These are phyloP conservation scores for Aschersonia sp. DNA, from an alignment of 2,329 filamentous ascomycete genomes.

Conservation along the genomic window DNA sequence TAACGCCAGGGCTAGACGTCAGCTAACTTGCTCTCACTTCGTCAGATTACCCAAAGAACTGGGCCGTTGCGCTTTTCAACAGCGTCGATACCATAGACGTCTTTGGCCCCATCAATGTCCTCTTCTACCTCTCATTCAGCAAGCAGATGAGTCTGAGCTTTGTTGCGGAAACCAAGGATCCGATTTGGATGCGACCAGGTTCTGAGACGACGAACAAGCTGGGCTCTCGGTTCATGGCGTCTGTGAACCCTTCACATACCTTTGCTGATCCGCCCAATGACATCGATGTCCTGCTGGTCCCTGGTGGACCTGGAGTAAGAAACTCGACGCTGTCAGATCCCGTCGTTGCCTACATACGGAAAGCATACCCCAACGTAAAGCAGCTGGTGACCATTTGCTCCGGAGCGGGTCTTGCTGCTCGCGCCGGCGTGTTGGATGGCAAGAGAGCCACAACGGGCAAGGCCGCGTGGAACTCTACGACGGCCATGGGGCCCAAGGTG, in stretches of 20 bases:
- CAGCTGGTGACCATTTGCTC: slow-evolving; percentile 54
- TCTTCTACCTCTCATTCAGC: slow-evolving; percentile 22
- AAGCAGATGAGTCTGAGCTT: slow-evolving; percentile 21
- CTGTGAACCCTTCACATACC: slow-evolving; percentile 29
- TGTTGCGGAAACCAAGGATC: slow-evolving; percentile 21
- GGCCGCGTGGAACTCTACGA: slow-evolving; percentile 31
- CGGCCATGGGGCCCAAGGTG: slow-evolving; percentile 28
- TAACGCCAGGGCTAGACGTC: neutral
- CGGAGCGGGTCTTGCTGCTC: slow-evolving; percentile 40
- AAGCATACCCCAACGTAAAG: slow-evolving; percentile 28
- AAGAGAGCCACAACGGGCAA: slow-evolving; percentile 52
- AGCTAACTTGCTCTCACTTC: neutral
- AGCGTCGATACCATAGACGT: slow-evolving; percentile 13
- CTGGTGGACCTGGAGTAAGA: slow-evolving; percentile 40
- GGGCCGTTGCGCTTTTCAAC: slow-evolving; percentile 2
- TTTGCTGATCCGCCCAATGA: slow-evolving; percentile 31
- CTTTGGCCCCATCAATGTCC: slow-evolving; percentile 27
- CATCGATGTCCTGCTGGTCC: slow-evolving; percentile 43
- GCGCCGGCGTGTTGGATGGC: slow-evolving; percentile 43
- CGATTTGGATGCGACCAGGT: slow-evolving; percentile 20
- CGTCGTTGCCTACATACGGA: slow-evolving; percentile 24
- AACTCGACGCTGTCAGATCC: slow-evolving; percentile 11
- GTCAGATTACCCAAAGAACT: slow-evolving; percentile 1
- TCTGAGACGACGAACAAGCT: slow-evolving; percentile 1
- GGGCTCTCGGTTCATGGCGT: slow-evolving; percentile 16